Base-by-base conservation (phyloP, 164 flowering plant species). In the Cinnamomum chago region DNA sequence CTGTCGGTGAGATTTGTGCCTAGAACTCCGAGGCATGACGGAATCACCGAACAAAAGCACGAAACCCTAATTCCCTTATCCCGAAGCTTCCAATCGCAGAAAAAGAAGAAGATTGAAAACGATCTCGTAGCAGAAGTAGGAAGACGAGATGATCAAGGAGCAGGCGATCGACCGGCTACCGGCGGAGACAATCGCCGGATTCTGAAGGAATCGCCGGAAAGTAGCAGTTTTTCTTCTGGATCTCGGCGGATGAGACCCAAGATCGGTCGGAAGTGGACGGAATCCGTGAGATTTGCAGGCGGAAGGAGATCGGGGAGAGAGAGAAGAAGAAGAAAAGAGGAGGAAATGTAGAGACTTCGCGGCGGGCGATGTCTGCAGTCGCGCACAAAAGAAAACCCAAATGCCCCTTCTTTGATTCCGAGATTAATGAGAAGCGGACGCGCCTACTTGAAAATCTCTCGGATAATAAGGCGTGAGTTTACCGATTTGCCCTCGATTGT, bases 1-100 rank as follows among this genome's bases (percentile, higher is more conserved):
- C 75, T 79, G 85, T 80, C 79, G 86, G 70, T 84, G 87, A n/a
- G 86, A 84, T 73, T 88, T 89, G 78, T 86, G 90, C 74, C 87
- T 75, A 68, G 89, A 88, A 84, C 92, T 88, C 77, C 84, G 75
- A 76, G 92, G 87, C 94, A 90, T 90, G 76, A 69, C 66, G 74
- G 62, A 51, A 55, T 47, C 23, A 55, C 60, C 15, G 20, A 64
- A 13, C 28, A 25, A 64, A 22, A 24, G 28, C 67, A 6, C 64
- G n/a, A 30, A 67, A 33, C 69, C 69, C 69, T 67, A 67, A 67
- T 67, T 30, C 20, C 69, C 50, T 67, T 33, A 67, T 67, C 15
- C 20, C 69, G 22, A 18, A 67, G 67, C 15, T 64, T 64, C 28
- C 15, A 2, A 3, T 3, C 35, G 22, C 40, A 67, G 69, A 30